phyloP scores from a whole-genome alignment of 1,139 yeast genomes.

The Kodamaea ohmeri region DNA sequence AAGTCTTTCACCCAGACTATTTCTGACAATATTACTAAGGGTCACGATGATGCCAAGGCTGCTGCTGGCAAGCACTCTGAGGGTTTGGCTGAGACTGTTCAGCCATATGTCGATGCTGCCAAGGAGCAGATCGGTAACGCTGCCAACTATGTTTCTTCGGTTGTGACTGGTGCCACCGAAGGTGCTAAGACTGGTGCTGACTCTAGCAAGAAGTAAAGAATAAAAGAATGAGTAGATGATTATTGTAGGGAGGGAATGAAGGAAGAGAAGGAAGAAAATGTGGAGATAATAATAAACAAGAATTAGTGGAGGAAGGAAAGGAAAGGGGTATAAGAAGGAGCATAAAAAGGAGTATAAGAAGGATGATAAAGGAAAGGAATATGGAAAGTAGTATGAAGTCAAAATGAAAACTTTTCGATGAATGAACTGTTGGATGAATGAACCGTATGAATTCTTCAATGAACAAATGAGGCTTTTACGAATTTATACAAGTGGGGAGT shows the following conservation, averaged over 20 bases:
- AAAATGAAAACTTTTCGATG: no score
- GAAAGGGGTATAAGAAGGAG: no score
- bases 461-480: no score
- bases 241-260: background rate
- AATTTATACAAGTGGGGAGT: no score
- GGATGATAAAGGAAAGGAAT: no score
- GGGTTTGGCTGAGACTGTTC: conserved; percentile 53
- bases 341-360: no score
- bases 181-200: conserved; percentile 52
- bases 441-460: no score
- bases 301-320: background rate
- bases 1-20: conserved; percentile 69
- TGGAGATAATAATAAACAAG: background rate
- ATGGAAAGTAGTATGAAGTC: no score
- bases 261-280: background rate
- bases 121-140: conserved; percentile 61
- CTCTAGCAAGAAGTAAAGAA: conserved; percentile 26
- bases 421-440: no score
- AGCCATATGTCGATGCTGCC: conserved; percentile 60
- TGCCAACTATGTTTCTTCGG: conserved; percentile 57
- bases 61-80: conserved; percentile 28
- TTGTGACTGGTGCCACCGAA: conserved; percentile 59
- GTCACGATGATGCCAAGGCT: conserved; percentile 44
- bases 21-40: conserved; percentile 46
- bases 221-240: background rate